A percentile compares a stretch with the other conserved stretches of the same genome.
phyloP scores from a whole-genome alignment of 805 yeast species.

The Brettanomyces anomalus region DNA sequence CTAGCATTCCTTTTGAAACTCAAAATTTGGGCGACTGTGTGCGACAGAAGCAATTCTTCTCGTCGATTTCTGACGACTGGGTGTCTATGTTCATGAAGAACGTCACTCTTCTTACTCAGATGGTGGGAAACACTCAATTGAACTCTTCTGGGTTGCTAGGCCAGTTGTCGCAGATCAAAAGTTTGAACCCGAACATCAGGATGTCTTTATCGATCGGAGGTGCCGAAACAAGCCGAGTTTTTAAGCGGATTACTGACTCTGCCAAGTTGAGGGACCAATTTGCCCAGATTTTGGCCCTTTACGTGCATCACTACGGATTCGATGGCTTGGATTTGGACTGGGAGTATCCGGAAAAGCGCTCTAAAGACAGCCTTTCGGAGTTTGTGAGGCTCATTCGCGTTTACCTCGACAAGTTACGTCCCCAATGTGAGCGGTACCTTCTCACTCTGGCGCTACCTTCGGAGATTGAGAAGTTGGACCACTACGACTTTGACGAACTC shows the following conservation, averaged over 20 bases:
- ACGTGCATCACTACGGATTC: constrained; percentile 49
- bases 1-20: constrained; percentile 10
- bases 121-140: neutral
- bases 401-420: neutral
- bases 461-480: constrained; percentile 33
- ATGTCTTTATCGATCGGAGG: constrained; percentile 82
- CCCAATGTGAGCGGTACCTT: constrained; percentile 26
- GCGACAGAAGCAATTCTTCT: neutral
- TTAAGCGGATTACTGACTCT: constrained; percentile 24
- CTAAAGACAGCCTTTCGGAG: constrained; percentile 31
- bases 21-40: neutral
- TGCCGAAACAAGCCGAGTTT: constrained; percentile 38
- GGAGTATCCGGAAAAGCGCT: constrained; percentile 62
- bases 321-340: constrained; percentile 94
- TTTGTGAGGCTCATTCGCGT: constrained; percentile 5
- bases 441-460: constrained; percentile 77
- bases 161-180: constrained; percentile 21
- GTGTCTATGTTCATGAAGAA: neutral
- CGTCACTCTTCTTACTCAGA: neutral
- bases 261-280: constrained; percentile 32
- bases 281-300: constrained; percentile 36
- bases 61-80: constrained; percentile 3
- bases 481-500: constrained; percentile 43
- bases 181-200: constrained; percentile 31
- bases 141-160: constrained; percentile 20